Evolutionary conservation across 192 early-diverging fungal species (phyloP).

Genomic region (Entomortierella beljakovae): DNA sequence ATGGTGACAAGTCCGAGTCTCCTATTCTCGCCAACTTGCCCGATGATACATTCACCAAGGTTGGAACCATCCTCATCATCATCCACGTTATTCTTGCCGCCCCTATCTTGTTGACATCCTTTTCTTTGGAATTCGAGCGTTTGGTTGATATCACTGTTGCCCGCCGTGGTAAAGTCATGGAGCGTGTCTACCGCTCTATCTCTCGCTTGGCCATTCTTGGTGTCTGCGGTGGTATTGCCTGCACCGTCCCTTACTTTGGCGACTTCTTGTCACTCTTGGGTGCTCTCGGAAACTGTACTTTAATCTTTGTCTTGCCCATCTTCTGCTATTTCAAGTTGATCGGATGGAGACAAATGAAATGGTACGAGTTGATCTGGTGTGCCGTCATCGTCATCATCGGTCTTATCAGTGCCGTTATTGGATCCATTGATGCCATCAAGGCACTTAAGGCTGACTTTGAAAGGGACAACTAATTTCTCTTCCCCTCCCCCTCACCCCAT

Average conservation of each 20-base stretch:
- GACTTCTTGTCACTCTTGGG: constrained; percentile 87
- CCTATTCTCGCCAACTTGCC: constrained; percentile 83
- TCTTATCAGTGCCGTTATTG: constrained; percentile 71
- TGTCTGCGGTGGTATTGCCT: constrained; percentile 66
- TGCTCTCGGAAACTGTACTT: constrained; percentile 79
- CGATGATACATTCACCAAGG: constrained; percentile 65
- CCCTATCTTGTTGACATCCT: constrained; percentile 80
- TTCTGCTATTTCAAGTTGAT: constrained; percentile 81
- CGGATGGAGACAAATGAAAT: constrained; percentile 66
- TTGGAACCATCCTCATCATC: constrained; percentile 80
- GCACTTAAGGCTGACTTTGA: constrained; percentile 60
- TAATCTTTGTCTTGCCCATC: constrained; percentile 89
- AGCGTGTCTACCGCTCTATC: constrained; percentile 65
- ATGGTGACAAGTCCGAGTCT: constrained; percentile 72
- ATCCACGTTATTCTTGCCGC: constrained; percentile 85
- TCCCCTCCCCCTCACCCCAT: too few species aligned
- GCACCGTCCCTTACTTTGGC: constrained; percentile 82
- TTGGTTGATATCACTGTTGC: constrained; percentile 70
- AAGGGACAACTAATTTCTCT: constrained; percentile 21
- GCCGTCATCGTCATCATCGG: constrained; percentile 69
- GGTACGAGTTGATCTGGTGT: constrained; percentile 64
- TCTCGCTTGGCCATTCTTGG: constrained; percentile 70
- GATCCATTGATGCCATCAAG: constrained; percentile 72
- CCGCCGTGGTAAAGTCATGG: constrained; percentile 58
- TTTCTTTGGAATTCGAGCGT: constrained; percentile 81